A percentile compares a stretch with the other conserved stretches of the same genome.
Conservation (phyloP, 163 green algal genomes). For the Coccomyxa subellipsoidea region DNA sequence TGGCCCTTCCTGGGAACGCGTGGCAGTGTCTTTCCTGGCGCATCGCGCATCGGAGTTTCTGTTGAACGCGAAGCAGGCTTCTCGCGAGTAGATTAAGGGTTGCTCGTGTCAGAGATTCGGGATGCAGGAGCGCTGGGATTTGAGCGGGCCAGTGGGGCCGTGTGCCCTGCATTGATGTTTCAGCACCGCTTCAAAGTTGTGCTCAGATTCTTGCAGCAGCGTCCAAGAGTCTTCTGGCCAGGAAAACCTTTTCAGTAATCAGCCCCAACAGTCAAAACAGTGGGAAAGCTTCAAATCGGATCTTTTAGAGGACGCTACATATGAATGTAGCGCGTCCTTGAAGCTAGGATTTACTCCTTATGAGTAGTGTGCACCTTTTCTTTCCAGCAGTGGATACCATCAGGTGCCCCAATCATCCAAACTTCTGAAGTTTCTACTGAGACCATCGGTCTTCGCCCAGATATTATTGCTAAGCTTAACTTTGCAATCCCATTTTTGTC, state of each 20-base stretch:
- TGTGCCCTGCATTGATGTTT: too few species aligned
- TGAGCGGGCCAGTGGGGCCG: too few species aligned
- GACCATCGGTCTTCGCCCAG: too few species aligned
- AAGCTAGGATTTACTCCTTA: too few species aligned
- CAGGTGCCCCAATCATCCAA: too few species aligned
- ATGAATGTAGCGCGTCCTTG: too few species aligned
- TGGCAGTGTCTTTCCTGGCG: neutral
- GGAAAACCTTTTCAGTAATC: neutral
- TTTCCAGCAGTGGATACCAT: too few species aligned
- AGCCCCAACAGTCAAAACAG: neutral
- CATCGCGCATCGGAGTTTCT: neutral
- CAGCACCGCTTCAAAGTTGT: neutral
- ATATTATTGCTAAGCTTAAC: too few species aligned
- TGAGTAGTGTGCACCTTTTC: too few species aligned
- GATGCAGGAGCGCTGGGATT: neutral
- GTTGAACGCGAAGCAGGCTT: neutral
- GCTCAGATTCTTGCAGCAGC: neutral
- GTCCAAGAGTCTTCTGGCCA: neutral
- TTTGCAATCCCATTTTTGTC: too few species aligned
- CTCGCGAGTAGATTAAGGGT: neutral
- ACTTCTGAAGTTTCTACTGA: too few species aligned
- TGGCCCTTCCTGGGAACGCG: neutral
- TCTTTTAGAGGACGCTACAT: too few species aligned
- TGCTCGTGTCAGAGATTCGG: neutral
- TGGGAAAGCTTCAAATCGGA: neutral